phyloP scores from a whole-genome alignment of 2,329 filamentous ascomycete genomes.

The Thelonectria discophora region DNA sequence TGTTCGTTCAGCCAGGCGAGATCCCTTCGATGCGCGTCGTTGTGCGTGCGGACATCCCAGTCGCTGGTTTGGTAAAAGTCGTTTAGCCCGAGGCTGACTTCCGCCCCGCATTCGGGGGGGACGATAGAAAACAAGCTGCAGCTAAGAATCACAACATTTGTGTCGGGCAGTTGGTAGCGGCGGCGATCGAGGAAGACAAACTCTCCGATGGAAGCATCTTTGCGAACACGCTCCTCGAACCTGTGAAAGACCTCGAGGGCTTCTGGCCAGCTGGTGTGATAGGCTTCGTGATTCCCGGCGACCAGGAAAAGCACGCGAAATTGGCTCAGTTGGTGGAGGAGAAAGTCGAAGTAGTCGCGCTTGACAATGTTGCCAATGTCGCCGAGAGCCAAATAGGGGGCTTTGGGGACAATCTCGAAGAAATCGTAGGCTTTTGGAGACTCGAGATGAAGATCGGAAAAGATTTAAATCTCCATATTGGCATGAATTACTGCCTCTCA shows the following conservation, averaged over 20 bases:
- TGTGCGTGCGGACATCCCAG: constrained; percentile 52
- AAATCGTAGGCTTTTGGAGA: constrained; percentile 57
- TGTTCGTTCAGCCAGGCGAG: constrained; percentile 54
- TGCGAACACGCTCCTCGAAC: constrained; percentile 44
- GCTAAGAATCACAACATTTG: constrained; percentile 45
- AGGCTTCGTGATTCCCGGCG: constrained; percentile 66
- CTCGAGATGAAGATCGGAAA: constrained; percentile 69
- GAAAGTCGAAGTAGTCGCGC: constrained; percentile 50
- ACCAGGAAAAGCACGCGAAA: constrained; percentile 63
- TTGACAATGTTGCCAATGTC: constrained; percentile 60
- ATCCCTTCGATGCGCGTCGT: constrained; percentile 49
- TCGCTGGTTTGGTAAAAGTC: constrained; percentile 60
- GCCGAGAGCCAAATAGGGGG: constrained; percentile 63
- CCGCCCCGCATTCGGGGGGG: constrained; percentile 46
- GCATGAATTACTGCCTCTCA: not conserved
- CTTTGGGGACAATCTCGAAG: constrained; percentile 57
- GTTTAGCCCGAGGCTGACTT: constrained; percentile 55
- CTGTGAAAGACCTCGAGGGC: constrained; percentile 41
- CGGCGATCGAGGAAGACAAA: constrained; percentile 52
- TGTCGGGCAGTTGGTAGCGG: constrained; percentile 36
- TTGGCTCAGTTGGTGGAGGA: constrained; percentile 56
- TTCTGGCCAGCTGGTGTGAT: constrained; percentile 50
- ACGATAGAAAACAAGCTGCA: constrained; percentile 60
- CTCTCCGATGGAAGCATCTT: constrained; percentile 44
- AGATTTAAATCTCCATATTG: constrained; percentile 49